Evolutionary conservation across 257 asterid species (phyloP).

Genomic region (Solanum gandarillasii): DNA sequence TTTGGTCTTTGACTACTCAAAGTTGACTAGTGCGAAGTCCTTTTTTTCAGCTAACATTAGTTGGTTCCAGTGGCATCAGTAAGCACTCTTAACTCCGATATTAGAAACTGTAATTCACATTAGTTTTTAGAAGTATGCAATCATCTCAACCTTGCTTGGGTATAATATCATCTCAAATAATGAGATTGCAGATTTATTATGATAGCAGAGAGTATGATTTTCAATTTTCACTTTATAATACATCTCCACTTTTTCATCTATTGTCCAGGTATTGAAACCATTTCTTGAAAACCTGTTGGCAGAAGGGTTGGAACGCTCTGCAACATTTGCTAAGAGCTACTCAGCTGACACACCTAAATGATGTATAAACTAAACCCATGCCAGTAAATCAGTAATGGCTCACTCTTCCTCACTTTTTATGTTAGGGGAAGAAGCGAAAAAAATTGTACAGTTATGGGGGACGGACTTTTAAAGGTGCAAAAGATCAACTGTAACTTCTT

Average conservation of each 20-base stretch:
- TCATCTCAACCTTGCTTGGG: neutral
- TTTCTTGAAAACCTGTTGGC: conserved; percentile 61
- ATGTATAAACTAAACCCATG: neutral
- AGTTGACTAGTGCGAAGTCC: neutral
- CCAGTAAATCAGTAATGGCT: neutral
- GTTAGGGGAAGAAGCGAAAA: neutral
- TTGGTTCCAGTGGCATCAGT: conserved; percentile 86
- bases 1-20: neutral
- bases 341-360: conserved; percentile 33
- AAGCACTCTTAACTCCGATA: conserved; percentile 15
- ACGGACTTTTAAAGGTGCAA: neutral
- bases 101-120: neutral
- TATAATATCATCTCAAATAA: neutral
- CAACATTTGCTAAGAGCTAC: conserved; percentile 41
- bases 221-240: neutral
- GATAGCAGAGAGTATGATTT: neutral
- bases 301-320: conserved; percentile 53
- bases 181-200: neutral
- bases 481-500: neutral
- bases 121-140: neutral
- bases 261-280: conserved; percentile 63
- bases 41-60: conserved; percentile 58
- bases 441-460: neutral
- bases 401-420: neutral
- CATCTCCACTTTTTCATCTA: neutral